A percentile compares a stretch with the other conserved stretches of the same genome.
Conservation (phyloP, 140 eudicot genomes). For the Ambrosia hybrid region DNA sequence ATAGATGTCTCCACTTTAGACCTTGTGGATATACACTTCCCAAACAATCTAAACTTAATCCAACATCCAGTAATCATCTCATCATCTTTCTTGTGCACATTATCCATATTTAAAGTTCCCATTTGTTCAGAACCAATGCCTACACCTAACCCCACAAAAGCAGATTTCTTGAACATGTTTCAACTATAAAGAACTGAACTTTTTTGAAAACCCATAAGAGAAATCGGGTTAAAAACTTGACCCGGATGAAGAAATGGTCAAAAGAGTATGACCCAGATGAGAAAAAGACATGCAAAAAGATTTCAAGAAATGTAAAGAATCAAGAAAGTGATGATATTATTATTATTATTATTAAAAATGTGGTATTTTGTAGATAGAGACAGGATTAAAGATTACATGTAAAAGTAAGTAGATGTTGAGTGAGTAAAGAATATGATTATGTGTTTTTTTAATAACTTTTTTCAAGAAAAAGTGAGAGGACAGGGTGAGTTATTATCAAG, state of each 20-base stretch:
- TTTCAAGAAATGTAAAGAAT: conserved; percentile 14
- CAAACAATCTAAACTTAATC: conserved; percentile 70
- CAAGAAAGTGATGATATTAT: conserved; percentile 22
- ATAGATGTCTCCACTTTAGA: conserved; percentile 72
- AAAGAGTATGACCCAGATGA: conserved; percentile 25
- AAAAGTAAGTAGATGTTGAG: not conserved
- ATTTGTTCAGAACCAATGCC: conserved; percentile 45
- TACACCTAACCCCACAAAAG: conserved; percentile 38
- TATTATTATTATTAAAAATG: conserved; percentile 3
- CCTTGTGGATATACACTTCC: conserved; percentile 75
- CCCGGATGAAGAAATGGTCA: conserved; percentile 22
- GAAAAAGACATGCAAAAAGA: conserved; percentile 38
- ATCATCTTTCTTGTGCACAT: conserved; percentile 49
- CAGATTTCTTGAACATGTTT: conserved; percentile 16
- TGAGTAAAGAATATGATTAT: conserved; percentile 6
- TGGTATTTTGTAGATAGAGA: conserved; percentile 21
- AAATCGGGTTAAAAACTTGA: conserved; percentile 35
- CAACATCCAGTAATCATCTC: conserved; percentile 64
- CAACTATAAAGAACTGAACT: conserved; percentile 12
- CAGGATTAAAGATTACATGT: conserved; percentile 16
- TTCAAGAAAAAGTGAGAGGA: conserved; percentile 31
- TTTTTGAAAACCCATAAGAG: conserved; percentile 29
- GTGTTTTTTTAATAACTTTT: not conserved
- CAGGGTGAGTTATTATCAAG: conserved; percentile 31
- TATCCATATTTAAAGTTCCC: conserved; percentile 36